A percentile compares a stretch with the other conserved stretches of the same genome.
These are phyloP conservation scores for Coix lacrymajobi DNA, from an alignment of 176 grass and related monocot species.

Conservation along the genomic window DNA sequence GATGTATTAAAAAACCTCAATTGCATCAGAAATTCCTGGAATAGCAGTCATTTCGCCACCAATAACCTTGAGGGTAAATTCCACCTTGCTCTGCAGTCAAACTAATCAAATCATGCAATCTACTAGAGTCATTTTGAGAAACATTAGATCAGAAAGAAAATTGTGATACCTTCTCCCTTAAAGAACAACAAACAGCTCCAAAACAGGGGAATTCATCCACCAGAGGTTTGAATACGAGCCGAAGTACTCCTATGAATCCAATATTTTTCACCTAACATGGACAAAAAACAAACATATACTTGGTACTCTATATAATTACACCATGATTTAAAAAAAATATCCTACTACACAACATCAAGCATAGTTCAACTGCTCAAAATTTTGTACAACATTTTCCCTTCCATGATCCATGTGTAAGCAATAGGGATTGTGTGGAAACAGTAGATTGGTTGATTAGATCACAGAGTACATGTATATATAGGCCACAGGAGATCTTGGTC, in stretches of 20 bases:
- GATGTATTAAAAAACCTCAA: constrained; percentile 58
- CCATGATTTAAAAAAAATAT: background rate
- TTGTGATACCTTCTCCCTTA: constrained; percentile 84
- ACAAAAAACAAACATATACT: background rate
- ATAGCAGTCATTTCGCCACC: constrained; percentile 94
- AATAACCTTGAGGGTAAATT: constrained; percentile 90
- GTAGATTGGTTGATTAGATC: background rate
- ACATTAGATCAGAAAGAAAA: constrained; percentile 18
- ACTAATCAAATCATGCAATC: constrained; percentile 24
- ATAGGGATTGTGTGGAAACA: background rate
- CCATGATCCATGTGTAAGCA: background rate
- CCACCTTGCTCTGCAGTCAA: constrained; percentile 88
- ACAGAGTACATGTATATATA: background rate
- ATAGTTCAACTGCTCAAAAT: background rate
- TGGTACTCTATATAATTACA: background rate
- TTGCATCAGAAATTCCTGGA: constrained; percentile 99
- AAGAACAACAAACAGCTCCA: constrained; percentile 81
- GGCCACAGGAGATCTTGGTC: background rate
- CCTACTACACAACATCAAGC: background rate
- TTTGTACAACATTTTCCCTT: background rate
- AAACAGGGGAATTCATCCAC: constrained; percentile 81
- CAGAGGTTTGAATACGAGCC: constrained; percentile 79
- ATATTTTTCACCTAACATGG: constrained; percentile 91
- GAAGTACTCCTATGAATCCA: constrained; percentile 78
- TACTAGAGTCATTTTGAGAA: background rate